Evolutionary conservation across 208 protist species (phyloP).

Genomic region (Angomonas ambiguus): DNA sequence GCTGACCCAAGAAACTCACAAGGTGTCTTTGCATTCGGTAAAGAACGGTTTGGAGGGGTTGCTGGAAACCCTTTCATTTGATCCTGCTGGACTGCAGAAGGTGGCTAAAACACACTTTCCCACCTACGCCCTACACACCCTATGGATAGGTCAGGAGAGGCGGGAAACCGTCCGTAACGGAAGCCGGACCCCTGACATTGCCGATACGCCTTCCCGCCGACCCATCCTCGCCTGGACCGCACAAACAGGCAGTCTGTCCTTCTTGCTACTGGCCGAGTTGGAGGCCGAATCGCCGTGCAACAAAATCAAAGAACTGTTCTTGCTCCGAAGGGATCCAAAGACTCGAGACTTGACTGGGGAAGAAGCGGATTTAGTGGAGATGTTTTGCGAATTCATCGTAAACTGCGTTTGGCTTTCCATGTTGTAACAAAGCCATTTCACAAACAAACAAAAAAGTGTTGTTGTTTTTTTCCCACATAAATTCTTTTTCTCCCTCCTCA

Average conservation of each 20-base stretch:
- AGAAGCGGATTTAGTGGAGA: background rate
- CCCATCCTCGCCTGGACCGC: background rate
- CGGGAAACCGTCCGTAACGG: no score
- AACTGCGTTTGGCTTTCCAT: constrained; percentile 5
- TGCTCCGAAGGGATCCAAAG: background rate
- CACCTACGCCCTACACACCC: background rate
- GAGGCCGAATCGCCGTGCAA: background rate
- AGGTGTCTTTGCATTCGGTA: constrained; percentile 14
- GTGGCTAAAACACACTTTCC: background rate
- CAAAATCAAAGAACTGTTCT: background rate
- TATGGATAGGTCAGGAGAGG: background rate
- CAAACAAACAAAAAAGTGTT: background rate
- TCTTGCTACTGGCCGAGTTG: background rate
- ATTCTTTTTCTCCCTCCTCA: constrained; percentile 2
- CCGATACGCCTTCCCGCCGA: background rate
- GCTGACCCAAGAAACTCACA: constrained; percentile 26
- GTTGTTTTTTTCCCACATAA: background rate
- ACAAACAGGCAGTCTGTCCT: background rate
- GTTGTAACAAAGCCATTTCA: background rate
- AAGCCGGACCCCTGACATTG: background rate
- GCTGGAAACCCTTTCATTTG: constrained; percentile 11
- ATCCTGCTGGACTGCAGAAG: background rate
- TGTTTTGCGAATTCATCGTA: background rate
- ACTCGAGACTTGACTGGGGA: background rate
- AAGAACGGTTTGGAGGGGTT: constrained; percentile 18